Percentiles rank a stretch among this genome's conserved stretches.
Evolutionary conservation across 2,329 filamentous ascomycete genomes (phyloP).

Genomic region (Davidsoniella eucalypti): DNA sequence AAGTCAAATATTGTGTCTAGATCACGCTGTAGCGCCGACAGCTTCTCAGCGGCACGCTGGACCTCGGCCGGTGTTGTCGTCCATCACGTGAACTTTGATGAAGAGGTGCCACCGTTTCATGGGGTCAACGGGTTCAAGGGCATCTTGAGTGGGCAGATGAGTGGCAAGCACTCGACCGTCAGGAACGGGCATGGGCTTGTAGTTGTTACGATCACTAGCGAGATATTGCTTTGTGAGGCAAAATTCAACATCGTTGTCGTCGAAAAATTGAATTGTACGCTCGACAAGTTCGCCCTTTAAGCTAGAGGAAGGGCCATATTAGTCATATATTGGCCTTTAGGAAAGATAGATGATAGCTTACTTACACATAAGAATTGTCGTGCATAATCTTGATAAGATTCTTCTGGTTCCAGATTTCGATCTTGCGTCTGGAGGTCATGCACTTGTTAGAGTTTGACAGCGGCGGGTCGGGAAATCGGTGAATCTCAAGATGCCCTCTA

Average conservation of each 20-base stretch:
- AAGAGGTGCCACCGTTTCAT: conserved; percentile 38
- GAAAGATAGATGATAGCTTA: background rate
- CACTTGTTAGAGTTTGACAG: conserved; percentile 24
- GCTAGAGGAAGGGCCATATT: conserved; percentile 19
- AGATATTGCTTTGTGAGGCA: conserved; percentile 32
- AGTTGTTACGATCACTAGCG: conserved; percentile 20
- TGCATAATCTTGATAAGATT: conserved; percentile 31
- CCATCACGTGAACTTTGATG: conserved; percentile 35
- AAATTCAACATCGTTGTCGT: conserved; percentile 32
- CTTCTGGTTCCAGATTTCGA: conserved; percentile 37
- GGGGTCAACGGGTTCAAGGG: conserved; percentile 31
- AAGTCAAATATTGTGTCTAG: conserved; percentile 38
- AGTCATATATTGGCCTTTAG: background rate
- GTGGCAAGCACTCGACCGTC: conserved; percentile 14
- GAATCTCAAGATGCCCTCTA: conserved; percentile 37
- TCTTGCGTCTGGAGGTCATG: conserved; percentile 36
- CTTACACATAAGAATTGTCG: conserved; percentile 37
- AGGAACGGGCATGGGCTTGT: conserved; percentile 17
- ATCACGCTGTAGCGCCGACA: conserved; percentile 29
- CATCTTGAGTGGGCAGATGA: conserved; percentile 29
- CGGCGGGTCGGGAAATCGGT: conserved; percentile 41
- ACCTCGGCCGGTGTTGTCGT: conserved; percentile 43
- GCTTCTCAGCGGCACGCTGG: conserved; percentile 34
- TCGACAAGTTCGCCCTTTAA: conserved; percentile 37
- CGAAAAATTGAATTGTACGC: conserved; percentile 36